These are phyloP conservation scores for Sporopachydermia cereana DNA, from an alignment of 1,139 yeast species.

Conservation along the genomic window DNA sequence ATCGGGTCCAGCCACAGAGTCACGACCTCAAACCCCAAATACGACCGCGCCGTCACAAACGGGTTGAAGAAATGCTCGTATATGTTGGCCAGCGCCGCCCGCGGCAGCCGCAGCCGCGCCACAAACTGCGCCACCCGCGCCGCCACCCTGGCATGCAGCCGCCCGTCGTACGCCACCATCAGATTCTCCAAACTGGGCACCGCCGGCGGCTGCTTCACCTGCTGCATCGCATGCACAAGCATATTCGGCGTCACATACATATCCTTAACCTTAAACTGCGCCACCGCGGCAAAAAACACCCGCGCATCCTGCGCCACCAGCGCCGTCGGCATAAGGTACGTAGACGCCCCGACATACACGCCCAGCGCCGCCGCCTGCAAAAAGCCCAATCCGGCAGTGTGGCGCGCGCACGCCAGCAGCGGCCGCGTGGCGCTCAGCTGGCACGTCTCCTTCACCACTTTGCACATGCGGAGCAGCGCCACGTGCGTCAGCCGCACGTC, in stretches of 20 bases:
- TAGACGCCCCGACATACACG: conserved; percentile 75
- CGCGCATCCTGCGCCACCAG: conserved; percentile 71
- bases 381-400: conserved; percentile 79
- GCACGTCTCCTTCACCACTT: conserved; percentile 85
- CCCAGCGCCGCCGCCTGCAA: conserved; percentile 76
- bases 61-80: conserved; percentile 78
- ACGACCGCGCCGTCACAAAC: conserved; percentile 73
- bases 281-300: conserved; percentile 57
- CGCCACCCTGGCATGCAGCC: conserved; percentile 47
- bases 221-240: conserved; percentile 62
- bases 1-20: conserved; percentile 80
- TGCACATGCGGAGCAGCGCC: conserved; percentile 66
- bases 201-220: conserved; percentile 47
- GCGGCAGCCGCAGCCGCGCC: not conserved
- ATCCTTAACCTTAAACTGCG: conserved; percentile 76
- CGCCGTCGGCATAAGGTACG: conserved; percentile 67
- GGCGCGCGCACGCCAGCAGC: conserved; percentile 78
- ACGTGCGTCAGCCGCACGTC: conserved; percentile 57
- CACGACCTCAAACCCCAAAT: conserved; percentile 80
- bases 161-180: conserved; percentile 69
- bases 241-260: conserved; percentile 78
- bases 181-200: conserved; percentile 62
- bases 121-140: not conserved
- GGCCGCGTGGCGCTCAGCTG: conserved; percentile 65
- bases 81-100: conserved; percentile 27